Conservation (phyloP, 148 eudicot species). For the Drosera capensis region DNA sequence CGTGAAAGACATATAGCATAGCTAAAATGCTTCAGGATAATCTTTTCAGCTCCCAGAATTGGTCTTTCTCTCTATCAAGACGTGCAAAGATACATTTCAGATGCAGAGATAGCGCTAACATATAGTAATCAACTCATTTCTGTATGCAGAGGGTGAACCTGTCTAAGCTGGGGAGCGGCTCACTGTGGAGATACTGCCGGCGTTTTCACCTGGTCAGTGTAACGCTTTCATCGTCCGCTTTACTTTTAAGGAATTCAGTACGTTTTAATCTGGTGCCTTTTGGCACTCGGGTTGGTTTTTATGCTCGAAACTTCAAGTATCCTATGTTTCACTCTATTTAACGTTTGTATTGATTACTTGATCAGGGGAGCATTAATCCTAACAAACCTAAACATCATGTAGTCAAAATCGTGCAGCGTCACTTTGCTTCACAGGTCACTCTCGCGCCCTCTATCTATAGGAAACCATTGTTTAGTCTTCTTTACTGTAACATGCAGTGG, state of each 20-base stretch:
- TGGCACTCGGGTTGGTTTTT: neutral
- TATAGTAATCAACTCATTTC: too few relatives aligned
- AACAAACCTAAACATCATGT: slow-evolving; percentile 58
- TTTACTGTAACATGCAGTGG: too few relatives aligned
- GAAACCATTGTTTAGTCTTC: neutral
- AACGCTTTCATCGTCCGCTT: too few relatives aligned
- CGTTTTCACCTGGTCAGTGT: slow-evolving; percentile 64
- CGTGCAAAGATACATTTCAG: neutral
- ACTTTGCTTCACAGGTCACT: slow-evolving; percentile 65
- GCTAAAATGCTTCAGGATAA: too few relatives aligned
- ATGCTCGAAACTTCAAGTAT: neutral
- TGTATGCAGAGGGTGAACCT: slow-evolving; percentile 49
- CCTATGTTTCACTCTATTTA: neutral
- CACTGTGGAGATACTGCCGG: slow-evolving; percentile 80
- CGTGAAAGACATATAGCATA: too few relatives aligned
- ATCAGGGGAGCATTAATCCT: slow-evolving; percentile 31
- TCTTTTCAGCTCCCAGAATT: too few relatives aligned
- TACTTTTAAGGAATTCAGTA: too few relatives aligned
- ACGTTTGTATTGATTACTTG: neutral
- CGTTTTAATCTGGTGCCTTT: neutral
- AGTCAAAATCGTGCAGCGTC: slow-evolving; percentile 51
- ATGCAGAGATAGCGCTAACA: too few relatives aligned
- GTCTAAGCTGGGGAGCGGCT: slow-evolving; percentile 63
- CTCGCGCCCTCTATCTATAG: neutral
- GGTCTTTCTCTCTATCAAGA: neutral